These are phyloP conservation scores for Mesembryanthemum crystallinum DNA, from an alignment of 148 eudicot species.

Conservation along the genomic window DNA sequence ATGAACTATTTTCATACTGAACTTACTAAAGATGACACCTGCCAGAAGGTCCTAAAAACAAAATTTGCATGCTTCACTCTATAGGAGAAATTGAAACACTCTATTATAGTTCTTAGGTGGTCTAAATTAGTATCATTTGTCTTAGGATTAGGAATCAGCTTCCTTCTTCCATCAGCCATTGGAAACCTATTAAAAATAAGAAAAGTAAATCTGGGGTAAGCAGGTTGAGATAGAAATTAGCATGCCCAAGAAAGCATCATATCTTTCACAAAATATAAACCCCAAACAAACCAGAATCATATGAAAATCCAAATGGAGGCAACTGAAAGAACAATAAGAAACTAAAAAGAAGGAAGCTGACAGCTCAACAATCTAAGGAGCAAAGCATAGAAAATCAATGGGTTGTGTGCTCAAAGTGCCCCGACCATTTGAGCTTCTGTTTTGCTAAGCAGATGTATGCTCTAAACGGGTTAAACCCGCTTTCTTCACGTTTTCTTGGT, in stretches of 20 bases:
- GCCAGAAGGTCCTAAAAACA: not conserved
- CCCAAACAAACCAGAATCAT: constrained; percentile 14
- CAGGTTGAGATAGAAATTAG: not conserved
- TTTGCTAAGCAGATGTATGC: not conserved
- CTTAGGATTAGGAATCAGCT: constrained; percentile 21
- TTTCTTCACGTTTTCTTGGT: not conserved
- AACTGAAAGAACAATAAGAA: constrained; percentile 7
- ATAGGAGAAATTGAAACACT: not conserved
- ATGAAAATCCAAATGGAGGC: constrained; percentile 8
- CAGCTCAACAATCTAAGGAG: not conserved
- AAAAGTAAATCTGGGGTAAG: not conserved
- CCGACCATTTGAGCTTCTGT: too few species aligned
- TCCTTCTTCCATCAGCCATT: constrained; percentile 29
- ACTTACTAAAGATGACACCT: not conserved
- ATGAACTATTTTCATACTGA: constrained; percentile 24
- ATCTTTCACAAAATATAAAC: not conserved
- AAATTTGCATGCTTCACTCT: constrained; percentile 12
- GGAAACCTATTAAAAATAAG: not conserved
- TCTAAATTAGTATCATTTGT: not conserved
- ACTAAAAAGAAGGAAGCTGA: not conserved
- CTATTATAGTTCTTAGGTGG: constrained; percentile 4
- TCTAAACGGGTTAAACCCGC: not conserved
- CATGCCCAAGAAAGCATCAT: constrained; percentile 17
- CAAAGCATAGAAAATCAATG: not conserved
- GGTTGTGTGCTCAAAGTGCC: not conserved